These are phyloP conservation scores for Aspergillus proliferans DNA, from an alignment of 2,329 filamentous ascomycete species.

Conservation along the genomic window DNA sequence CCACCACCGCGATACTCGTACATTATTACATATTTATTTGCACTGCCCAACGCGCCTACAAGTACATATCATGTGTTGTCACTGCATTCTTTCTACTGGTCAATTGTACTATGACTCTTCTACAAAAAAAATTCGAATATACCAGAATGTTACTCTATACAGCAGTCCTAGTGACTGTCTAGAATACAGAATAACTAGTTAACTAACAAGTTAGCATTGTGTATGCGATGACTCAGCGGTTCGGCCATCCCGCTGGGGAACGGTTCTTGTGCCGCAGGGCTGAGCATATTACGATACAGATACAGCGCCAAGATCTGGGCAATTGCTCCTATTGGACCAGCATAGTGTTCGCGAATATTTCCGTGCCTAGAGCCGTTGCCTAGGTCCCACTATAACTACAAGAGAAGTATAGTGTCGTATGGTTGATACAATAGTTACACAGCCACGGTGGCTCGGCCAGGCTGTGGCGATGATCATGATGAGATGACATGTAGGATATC, in stretches of 20 bases:
- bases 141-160: background rate
- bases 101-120: too few species aligned
- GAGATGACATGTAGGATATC: background rate
- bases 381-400: background rate
- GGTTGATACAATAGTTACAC: background rate
- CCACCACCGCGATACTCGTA: background rate
- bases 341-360: background rate
- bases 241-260: background rate
- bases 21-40: background rate
- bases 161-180: background rate
- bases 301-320: background rate
- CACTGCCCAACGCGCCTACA: background rate
- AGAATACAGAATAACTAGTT: too few species aligned
- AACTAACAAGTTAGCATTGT: too few species aligned
- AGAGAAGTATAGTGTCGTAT: background rate
- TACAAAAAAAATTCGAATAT: too few species aligned
- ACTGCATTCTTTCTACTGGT: too few species aligned
- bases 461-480: background rate
- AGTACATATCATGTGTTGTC: too few species aligned
- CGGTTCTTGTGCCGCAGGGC: conserved; percentile 1
- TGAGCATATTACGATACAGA: background rate
- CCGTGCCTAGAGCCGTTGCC: background rate
- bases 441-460: background rate
- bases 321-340: background rate
- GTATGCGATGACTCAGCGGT: background rate